These are phyloP conservation scores for Cutaneotrichosporon sp. DNA, from an alignment of 1,284 basidiomycete species.

Conservation along the genomic window DNA sequence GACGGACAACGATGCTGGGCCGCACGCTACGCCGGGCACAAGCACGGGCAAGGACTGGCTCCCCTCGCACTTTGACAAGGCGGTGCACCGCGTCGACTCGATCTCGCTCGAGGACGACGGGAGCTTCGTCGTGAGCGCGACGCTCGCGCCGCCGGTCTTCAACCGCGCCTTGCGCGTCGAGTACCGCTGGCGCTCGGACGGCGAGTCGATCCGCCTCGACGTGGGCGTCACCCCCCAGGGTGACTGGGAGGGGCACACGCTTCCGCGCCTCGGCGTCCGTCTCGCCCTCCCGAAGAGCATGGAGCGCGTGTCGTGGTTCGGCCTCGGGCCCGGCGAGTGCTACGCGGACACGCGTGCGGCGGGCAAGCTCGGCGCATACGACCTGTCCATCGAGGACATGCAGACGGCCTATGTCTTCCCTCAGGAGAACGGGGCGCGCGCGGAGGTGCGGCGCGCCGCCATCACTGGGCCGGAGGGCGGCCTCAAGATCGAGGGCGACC, in stretches of 20 bases:
- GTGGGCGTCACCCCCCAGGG: slow-evolving; percentile 14
- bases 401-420: slow-evolving; percentile 30
- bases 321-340: slow-evolving; percentile 24
- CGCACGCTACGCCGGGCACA: too few species aligned
- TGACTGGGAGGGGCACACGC: slow-evolving; percentile 16
- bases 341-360: too few species aligned
- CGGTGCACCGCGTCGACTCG: background rate
- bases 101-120: background rate
- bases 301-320: slow-evolving; percentile 18
- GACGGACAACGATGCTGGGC: too few species aligned
- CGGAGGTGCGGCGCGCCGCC: slow-evolving; percentile 19
- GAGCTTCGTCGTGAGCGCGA: background rate
- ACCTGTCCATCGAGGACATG: slow-evolving; percentile 19
- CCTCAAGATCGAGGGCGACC: slow-evolving; percentile 5
- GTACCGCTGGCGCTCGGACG: background rate
- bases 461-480: slow-evolving; percentile 4
- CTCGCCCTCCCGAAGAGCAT: slow-evolving; percentile 17
- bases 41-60: too few species aligned
- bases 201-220: background rate
- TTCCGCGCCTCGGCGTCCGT: slow-evolving; percentile 25
- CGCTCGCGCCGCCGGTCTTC: background rate
- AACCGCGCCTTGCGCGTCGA: background rate
- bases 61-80: background rate
- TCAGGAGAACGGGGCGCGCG: slow-evolving; percentile 28
- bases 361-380: slow-evolving; percentile 18